phyloP scores from a whole-genome alignment of 176 grass and related monocot species.

The Ensete glaucum region DNA sequence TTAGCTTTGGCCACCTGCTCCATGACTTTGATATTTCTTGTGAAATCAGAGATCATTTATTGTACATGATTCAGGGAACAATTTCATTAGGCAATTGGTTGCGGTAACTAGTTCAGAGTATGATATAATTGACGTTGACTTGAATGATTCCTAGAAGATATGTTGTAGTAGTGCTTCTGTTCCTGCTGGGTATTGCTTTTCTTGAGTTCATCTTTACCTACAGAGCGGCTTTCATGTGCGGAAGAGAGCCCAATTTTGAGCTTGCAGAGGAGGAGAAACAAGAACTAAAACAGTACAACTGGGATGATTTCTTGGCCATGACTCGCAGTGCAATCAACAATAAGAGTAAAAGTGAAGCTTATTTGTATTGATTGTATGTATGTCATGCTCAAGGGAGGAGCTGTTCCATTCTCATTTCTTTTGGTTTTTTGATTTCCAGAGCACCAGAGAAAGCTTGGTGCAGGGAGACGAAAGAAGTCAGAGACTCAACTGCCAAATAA shows the following conservation, averaged over 20 bases:
- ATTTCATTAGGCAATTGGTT: too few relatives aligned
- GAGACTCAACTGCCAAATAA: slow-evolving; percentile 33
- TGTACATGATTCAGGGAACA: too few relatives aligned
- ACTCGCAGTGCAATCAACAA: slow-evolving; percentile 87
- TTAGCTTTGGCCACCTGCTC: too few relatives aligned
- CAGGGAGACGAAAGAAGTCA: slow-evolving; percentile 36
- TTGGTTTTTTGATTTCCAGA: slow-evolving; percentile 38
- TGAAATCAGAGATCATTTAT: too few relatives aligned
- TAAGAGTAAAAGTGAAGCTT: slow-evolving; percentile 55
- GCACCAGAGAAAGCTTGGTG: slow-evolving; percentile 51
- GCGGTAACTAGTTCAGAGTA: too few relatives aligned
- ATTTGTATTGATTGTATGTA: not conserved
- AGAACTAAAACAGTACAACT: slow-evolving; percentile 56
- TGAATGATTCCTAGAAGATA: too few relatives aligned
- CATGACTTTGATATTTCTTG: too few relatives aligned
- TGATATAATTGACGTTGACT: too few relatives aligned
- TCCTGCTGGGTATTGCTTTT: too few relatives aligned
- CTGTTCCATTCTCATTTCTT: slow-evolving; percentile 11
- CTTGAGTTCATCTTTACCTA: not conserved
- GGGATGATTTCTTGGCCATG: slow-evolving; percentile 68
- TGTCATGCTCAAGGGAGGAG: not conserved
- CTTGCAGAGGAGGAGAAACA: slow-evolving; percentile 76
- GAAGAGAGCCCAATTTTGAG: slow-evolving; percentile 92
- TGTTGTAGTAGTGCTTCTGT: too few relatives aligned
- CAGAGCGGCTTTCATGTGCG: slow-evolving; percentile 99